Evolutionary conservation across 2,329 filamentous ascomycete species (phyloP).

Genomic region (Alternaria triticina): DNA sequence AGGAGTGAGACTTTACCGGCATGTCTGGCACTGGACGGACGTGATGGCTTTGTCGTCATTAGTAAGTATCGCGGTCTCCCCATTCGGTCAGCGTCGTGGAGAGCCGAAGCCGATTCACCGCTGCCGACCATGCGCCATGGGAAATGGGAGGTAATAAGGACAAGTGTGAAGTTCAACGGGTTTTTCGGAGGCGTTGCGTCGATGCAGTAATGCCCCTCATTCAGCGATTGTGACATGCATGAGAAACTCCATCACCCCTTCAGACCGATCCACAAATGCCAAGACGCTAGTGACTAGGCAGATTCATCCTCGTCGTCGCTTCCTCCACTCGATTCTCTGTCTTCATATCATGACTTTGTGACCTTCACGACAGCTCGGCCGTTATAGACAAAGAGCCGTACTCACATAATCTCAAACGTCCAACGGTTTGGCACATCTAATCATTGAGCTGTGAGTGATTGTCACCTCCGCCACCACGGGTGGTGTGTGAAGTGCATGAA

Average conservation of each 20-base stretch:
- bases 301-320: not conserved
- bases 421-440: not conserved
- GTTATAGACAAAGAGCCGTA: not conserved
- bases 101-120: slow-evolving; percentile 9
- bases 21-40: not conserved
- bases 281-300: not conserved
- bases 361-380: not conserved
- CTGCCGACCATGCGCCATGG: not conserved
- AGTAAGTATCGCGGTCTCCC: not conserved
- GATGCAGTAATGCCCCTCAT: not conserved
- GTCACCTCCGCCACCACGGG: not conserved
- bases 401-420: not conserved
- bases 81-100: slow-evolving; percentile 7
- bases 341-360: not conserved
- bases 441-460: not conserved
- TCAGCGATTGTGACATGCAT: not conserved
- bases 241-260: not conserved
- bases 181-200: not conserved
- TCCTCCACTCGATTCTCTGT: not conserved
- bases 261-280: not conserved
- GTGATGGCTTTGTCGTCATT: not conserved
- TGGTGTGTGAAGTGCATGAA: not conserved
- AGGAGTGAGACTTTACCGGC: not conserved
- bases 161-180: not conserved
- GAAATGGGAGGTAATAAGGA: not conserved